These are phyloP conservation scores for Aureobasidium musti DNA, from an alignment of 2,329 filamentous ascomycete species.

Conservation along the genomic window DNA sequence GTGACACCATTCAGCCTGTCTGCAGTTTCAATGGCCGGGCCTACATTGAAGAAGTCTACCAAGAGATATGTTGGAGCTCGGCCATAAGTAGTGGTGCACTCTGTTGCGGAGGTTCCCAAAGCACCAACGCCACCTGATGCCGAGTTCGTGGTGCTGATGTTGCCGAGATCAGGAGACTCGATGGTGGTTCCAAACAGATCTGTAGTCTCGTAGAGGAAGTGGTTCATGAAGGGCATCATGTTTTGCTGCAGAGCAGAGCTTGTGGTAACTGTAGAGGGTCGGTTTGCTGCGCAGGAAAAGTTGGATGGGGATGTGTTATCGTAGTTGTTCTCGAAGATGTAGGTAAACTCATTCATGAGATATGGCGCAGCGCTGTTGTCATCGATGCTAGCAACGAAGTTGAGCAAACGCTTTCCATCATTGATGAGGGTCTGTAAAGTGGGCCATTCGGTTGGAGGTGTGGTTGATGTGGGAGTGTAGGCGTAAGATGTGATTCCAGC, in stretches of 20 bases:
- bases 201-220: slow-evolving; percentile 68
- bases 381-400: slow-evolving; percentile 62
- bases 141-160: slow-evolving; percentile 66
- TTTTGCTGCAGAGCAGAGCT: slow-evolving; percentile 56
- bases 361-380: slow-evolving; percentile 52
- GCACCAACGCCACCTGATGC: slow-evolving; percentile 58
- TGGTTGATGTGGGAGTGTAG: slow-evolving; percentile 56
- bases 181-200: slow-evolving; percentile 53
- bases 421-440: slow-evolving; percentile 70
- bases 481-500: slow-evolving; percentile 64
- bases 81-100: slow-evolving; percentile 62
- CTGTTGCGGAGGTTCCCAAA: slow-evolving; percentile 51
- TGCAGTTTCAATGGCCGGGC: slow-evolving; percentile 67
- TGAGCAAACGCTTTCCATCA: slow-evolving; percentile 64
- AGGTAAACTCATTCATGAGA: slow-evolving; percentile 64
- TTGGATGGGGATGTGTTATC: slow-evolving; percentile 62
- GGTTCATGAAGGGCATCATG: slow-evolving; percentile 74
- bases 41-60: slow-evolving; percentile 78
- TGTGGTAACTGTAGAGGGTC: slow-evolving; percentile 58
- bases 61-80: slow-evolving; percentile 69
- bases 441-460: slow-evolving; percentile 60
- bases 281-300: slow-evolving; percentile 72
- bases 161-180: slow-evolving; percentile 61
- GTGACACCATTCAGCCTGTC: slow-evolving; percentile 66
- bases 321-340: slow-evolving; percentile 73